These are phyloP conservation scores for Paramecium tetraurelia DNA, from an alignment of 73 alveolate genomes.

Conservation along the genomic window DNA sequence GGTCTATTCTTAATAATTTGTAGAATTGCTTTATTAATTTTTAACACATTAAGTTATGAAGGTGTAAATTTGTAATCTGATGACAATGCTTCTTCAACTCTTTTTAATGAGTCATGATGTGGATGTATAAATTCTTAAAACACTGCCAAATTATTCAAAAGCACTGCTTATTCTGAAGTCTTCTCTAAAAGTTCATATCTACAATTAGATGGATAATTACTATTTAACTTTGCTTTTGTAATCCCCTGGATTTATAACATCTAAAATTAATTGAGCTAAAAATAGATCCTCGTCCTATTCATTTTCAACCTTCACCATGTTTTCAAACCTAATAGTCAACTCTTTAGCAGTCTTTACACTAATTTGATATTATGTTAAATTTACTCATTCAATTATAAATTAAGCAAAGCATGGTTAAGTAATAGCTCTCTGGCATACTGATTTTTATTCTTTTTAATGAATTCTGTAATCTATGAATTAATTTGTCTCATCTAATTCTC, in stretches of 20 bases:
- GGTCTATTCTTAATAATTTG: conserved; percentile 35
- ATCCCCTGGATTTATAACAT: background rate
- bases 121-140: background rate
- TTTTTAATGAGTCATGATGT: conserved; percentile 58
- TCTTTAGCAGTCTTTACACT: conserved; percentile 6
- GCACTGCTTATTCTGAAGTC: background rate
- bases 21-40: conserved; percentile 44
- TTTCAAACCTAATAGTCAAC: conserved; percentile 24
- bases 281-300: conserved; percentile 10
- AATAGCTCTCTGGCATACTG: conserved; percentile 29
- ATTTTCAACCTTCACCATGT: conserved; percentile 32
- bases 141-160: conserved; percentile 3
- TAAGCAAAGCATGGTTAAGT: conserved; percentile 14
- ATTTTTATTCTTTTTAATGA: background rate
- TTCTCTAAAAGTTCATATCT: conserved; percentile 35
- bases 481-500: background rate
- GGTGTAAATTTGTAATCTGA: conserved; percentile 52
- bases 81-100: conserved; percentile 54
- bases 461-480: background rate
- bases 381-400: background rate
- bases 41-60: conserved; percentile 19
- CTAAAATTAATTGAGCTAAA: background rate
- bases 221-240: background rate
- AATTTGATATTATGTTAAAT: background rate
- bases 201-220: background rate